Conservation (phyloP, 768 basidiomycete genomes). For the Calocera viscosa region DNA sequence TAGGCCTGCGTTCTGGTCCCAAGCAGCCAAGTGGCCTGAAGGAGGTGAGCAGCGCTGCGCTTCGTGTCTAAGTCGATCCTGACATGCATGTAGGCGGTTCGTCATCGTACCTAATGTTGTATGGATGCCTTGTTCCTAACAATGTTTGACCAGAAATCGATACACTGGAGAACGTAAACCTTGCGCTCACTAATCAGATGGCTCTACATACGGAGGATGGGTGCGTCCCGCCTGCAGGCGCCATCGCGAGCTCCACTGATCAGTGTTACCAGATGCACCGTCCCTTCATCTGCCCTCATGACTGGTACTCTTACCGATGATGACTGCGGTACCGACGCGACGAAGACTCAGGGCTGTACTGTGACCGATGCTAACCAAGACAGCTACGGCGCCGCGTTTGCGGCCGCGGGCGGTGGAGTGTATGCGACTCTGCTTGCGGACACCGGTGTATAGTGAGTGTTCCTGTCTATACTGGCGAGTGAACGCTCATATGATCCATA, state of each 20-base stretch:
- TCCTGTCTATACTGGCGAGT: constrained; percentile 11
- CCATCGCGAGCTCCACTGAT: neutral
- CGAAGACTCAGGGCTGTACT: constrained; percentile 50
- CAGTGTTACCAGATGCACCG: constrained; percentile 14
- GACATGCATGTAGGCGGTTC: neutral
- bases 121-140: neutral
- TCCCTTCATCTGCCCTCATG: constrained; percentile 13
- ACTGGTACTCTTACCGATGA: constrained; percentile 26
- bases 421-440: constrained; percentile 62
- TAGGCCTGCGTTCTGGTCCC: constrained; percentile 21
- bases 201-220: constrained; percentile 26
- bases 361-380: constrained; percentile 40
- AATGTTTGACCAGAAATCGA: constrained; percentile 25
- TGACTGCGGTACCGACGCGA: constrained; percentile 36
- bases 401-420: constrained; percentile 53
- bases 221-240: neutral
- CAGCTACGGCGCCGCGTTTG: constrained; percentile 58
- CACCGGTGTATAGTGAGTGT: constrained; percentile 49
- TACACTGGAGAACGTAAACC: constrained; percentile 32
- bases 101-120: neutral
- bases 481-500: constrained; percentile 13
- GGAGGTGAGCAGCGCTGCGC: constrained; percentile 14
- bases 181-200: constrained; percentile 26
- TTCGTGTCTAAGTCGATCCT: neutral
- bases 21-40: neutral